Percentiles rank a stretch among this genome's conserved stretches.
These are phyloP conservation scores for Dryadomyces quercus-mongolicae DNA, from an alignment of 2,329 filamentous ascomycete species.

Conservation along the genomic window DNA sequence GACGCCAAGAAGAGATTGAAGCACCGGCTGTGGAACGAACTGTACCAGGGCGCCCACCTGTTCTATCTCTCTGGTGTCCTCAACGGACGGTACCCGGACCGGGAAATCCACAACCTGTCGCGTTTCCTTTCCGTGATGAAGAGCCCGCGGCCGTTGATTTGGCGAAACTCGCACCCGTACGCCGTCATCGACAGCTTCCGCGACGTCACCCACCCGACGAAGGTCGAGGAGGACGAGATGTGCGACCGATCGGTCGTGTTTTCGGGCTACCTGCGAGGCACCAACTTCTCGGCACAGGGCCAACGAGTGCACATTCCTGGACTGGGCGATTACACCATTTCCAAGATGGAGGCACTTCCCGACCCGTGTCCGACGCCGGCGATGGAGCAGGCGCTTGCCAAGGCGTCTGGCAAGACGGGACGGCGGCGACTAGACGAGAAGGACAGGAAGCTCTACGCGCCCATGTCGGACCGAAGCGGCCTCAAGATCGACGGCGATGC, in stretches of 20 bases:
- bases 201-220: slow-evolving; percentile 86
- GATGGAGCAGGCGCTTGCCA: slow-evolving; percentile 78
- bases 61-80: slow-evolving; percentile 96
- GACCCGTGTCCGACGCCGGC: slow-evolving; percentile 92
- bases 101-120: slow-evolving; percentile 90
- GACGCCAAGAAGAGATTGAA: slow-evolving; percentile 94
- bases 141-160: slow-evolving; percentile 89
- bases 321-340: slow-evolving; percentile 76
- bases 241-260: slow-evolving; percentile 85
- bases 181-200: slow-evolving; percentile 86
- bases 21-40: slow-evolving; percentile 88
- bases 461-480: slow-evolving; percentile 96
- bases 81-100: slow-evolving; percentile 91
- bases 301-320: slow-evolving; percentile 88
- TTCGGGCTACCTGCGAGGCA: slow-evolving; percentile 88
- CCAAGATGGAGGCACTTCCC: slow-evolving; percentile 73
- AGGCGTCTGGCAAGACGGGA: slow-evolving; percentile 67
- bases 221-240: slow-evolving; percentile 76
- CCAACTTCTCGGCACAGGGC: slow-evolving; percentile 78
- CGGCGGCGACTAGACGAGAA: slow-evolving; percentile 82
- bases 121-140: slow-evolving; percentile 98
- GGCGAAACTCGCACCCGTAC: slow-evolving; percentile 95
- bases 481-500: slow-evolving; percentile 95
- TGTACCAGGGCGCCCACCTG: slow-evolving; percentile 93
- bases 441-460: slow-evolving; percentile 90